These are phyloP conservation scores for Torulaspora franciscae DNA, from an alignment of 805 yeast genomes.

Conservation along the genomic window DNA sequence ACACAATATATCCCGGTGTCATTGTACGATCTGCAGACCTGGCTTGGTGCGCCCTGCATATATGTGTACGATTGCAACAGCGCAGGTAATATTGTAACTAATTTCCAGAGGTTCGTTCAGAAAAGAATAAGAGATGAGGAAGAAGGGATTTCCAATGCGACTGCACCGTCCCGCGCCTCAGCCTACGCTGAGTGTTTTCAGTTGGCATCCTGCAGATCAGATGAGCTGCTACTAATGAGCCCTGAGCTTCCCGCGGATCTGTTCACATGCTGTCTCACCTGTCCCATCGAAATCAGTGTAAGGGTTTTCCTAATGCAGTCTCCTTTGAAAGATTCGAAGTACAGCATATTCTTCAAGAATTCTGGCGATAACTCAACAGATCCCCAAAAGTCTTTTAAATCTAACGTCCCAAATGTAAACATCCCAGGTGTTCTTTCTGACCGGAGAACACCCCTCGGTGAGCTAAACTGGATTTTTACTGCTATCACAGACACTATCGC, in stretches of 20 bases:
- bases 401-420: slow-evolving; percentile 42
- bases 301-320: slow-evolving; percentile 87
- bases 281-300: slow-evolving; percentile 91
- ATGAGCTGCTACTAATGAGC: slow-evolving; percentile 84
- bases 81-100: slow-evolving; percentile 88
- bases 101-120: slow-evolving; percentile 84
- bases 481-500: slow-evolving; percentile 98
- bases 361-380: slow-evolving; percentile 26
- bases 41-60: slow-evolving; percentile 97
- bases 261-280: slow-evolving; percentile 90
- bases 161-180: slow-evolving; percentile 41
- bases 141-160: slow-evolving; percentile 44
- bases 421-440: slow-evolving; percentile 92
- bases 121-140: slow-evolving; percentile 84
- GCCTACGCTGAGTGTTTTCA: slow-evolving; percentile 82
- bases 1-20: slow-evolving; percentile 97
- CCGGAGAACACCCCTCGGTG: slow-evolving; percentile 92
- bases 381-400: slow-evolving; percentile 16
- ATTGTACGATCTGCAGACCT: slow-evolving; percentile 87
- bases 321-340: slow-evolving; percentile 48
- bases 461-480: slow-evolving; percentile 94
- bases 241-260: slow-evolving; percentile 95
- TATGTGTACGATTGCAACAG: slow-evolving; percentile 92
- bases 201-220: slow-evolving; percentile 83
- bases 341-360: slow-evolving; percentile 38